These are phyloP conservation scores for Chenopodium quinoa DNA, from an alignment of 148 eudicot species.

Conservation along the genomic window DNA sequence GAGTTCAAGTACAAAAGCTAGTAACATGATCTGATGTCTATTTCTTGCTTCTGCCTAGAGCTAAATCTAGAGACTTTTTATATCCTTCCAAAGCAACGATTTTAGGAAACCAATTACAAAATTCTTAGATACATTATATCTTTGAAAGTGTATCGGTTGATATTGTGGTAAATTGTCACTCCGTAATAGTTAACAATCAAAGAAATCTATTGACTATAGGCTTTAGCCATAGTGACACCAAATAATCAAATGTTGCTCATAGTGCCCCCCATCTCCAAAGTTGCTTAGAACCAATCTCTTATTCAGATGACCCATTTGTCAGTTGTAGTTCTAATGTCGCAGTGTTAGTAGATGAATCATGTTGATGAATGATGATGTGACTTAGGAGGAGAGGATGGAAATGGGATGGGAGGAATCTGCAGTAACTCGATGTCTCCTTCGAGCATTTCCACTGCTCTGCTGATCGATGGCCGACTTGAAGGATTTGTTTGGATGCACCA, in stretches of 20 bases:
- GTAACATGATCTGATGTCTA: not conserved
- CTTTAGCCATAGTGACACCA: no score
- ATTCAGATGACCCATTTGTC: no score
- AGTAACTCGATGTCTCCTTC: slow-evolving; percentile 32
- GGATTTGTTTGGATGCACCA: slow-evolving; percentile 50
- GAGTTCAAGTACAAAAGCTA: not conserved
- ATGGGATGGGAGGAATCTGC: slow-evolving; percentile 25
- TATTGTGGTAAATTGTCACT: not conserved
- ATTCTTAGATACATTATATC: not conserved
- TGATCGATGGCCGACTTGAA: slow-evolving; percentile 34
- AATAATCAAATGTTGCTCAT: no score
- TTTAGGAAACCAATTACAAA: not conserved
- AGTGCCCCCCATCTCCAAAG: no score
- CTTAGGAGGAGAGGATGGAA: not conserved
- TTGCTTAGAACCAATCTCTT: no score
- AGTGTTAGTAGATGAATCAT: not conserved
- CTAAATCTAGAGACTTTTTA: no score
- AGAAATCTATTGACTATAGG: no score
- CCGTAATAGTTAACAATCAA: no score
- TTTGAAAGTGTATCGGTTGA: not conserved
- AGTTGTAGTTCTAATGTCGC: not conserved
- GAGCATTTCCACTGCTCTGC: slow-evolving; percentile 41
- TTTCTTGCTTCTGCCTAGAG: not conserved
- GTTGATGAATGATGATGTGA: not conserved
- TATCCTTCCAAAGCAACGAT: no score